Conservation (phyloP, 257 asterid genomes). For the Penstemon barbatus region DNA sequence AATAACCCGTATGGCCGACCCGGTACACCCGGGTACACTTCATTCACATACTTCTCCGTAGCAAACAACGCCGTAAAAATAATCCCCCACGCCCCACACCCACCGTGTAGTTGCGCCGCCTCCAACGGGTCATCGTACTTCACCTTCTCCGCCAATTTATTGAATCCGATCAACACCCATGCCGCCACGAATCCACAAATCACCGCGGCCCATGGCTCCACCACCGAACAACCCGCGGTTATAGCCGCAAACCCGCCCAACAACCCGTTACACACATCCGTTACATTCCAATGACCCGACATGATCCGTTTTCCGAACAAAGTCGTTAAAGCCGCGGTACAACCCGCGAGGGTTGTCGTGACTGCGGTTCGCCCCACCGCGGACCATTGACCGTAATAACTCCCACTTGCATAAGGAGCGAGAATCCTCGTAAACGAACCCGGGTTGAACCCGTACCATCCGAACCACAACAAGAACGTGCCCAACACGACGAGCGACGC, state of each 20-base stretch:
- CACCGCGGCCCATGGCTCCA: conserved; percentile 57
- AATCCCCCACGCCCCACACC: conserved; percentile 57
- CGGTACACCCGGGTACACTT: conserved; percentile 41
- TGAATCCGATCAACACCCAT: conserved; percentile 47
- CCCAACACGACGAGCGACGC: conserved; percentile 51
- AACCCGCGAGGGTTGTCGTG: conserved; percentile 48
- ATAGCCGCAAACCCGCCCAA: conserved; percentile 55
- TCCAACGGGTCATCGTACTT: conserved; percentile 53
- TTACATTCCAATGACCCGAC: conserved; percentile 48
- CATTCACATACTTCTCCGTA: conserved; percentile 39
- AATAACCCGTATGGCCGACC: conserved; percentile 47
- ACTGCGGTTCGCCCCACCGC: conserved; percentile 57
- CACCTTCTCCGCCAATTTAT: conserved; percentile 37
- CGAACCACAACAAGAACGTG: conserved; percentile 27
- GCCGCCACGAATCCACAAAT: conserved; percentile 56
- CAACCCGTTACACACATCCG: conserved; percentile 53
- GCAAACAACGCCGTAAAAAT: conserved; percentile 53
- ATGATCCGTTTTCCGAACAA: conserved; percentile 41
- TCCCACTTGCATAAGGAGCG: conserved; percentile 32
- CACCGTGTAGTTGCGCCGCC: conserved; percentile 62
- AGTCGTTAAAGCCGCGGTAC: conserved; percentile 55
- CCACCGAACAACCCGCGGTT: conserved; percentile 53
- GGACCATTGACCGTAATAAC: conserved; percentile 55
- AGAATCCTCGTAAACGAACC: conserved; percentile 41
- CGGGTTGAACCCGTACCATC: conserved; percentile 46